Evolutionary conservation across 2,329 filamentous ascomycete genomes (phyloP), one percentile per base, ranked within the genome.

Genomic region (Pseudogymnoascus pannorum): DNA sequence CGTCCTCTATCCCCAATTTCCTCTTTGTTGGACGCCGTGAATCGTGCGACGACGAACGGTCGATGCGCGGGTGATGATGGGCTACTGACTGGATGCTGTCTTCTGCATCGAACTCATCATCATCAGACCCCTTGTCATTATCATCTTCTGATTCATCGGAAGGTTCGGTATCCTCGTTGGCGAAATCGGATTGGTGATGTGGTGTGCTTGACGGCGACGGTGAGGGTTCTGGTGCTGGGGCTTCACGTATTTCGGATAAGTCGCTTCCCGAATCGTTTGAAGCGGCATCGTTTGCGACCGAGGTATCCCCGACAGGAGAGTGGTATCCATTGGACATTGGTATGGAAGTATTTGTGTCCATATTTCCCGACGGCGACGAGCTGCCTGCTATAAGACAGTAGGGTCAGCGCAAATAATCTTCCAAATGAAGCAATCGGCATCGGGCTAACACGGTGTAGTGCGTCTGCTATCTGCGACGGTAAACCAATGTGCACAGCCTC

Each of bases 91-190:
- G 76, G 66, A 81, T 85, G 64, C 84, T 83, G 65, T 84, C 80
- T 63, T 83, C 87, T 74, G 87, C 86, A 71, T 91, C 89, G 71
- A 89, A 96, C 74, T 96, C 91, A 66, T 75, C 86, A 74, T 89
- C 86, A 63, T 87, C 85, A 4, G 82, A 86, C 64, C 76, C 82
- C 70, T 85, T 80, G 64, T 83, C 79, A 57, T 64, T 66, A 54
- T 73, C 70, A 48, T 63, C 66, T 8, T 64, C 67, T 35, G 69
- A 70, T 33, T 70, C 69, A 11, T 72, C 70, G 29, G 69, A 70
- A 51, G 61, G 66, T 60, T 70, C 68, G 20, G 64, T 65, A 48
- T 69, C 70, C 57, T 68, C 66, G 62, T 63, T 67, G 59, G 66
- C 72, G 62, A 69, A 70, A 58, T 71, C 68, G 57, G 69, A 70